Evolutionary conservation across 2,329 filamentous ascomycete species (phyloP).

Genomic region (Ophiostoma sp.): DNA sequence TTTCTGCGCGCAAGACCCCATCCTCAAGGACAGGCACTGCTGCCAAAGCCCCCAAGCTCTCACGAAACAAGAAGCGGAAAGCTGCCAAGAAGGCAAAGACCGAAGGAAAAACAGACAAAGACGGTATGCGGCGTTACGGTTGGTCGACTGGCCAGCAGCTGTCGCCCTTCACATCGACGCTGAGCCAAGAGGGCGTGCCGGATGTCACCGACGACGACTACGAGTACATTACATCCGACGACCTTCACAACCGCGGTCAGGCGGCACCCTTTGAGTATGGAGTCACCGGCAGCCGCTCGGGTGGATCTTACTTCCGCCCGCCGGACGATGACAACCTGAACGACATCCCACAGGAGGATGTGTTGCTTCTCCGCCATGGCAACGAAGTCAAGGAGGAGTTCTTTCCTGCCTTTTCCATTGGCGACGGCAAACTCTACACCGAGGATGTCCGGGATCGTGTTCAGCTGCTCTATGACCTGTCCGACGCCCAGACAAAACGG

Average conservation of each 20-base stretch:
- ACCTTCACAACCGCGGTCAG: slow-evolving; percentile 55
- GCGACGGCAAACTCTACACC: slow-evolving; percentile 68
- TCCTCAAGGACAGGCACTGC: background rate
- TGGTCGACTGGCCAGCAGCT: slow-evolving; percentile 45
- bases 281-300: slow-evolving; percentile 29
- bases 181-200: slow-evolving; percentile 49
- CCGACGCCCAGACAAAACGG: slow-evolving; percentile 50
- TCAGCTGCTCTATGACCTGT: slow-evolving; percentile 64
- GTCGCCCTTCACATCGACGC: slow-evolving; percentile 53
- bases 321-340: slow-evolving; percentile 32
- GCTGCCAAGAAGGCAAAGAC: slow-evolving; percentile 28
- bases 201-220: slow-evolving; percentile 72
- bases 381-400: slow-evolving; percentile 66
- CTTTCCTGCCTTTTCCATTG: slow-evolving; percentile 75
- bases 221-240: slow-evolving; percentile 79
- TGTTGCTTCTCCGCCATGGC: slow-evolving; percentile 69
- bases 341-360: slow-evolving; percentile 60
- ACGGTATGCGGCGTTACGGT: slow-evolving; percentile 54
- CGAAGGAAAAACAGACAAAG: slow-evolving; percentile 26
- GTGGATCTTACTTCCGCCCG: slow-evolving; percentile 28
- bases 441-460: slow-evolving; percentile 67
- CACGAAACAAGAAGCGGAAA: slow-evolving; percentile 31
- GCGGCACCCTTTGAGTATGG: slow-evolving; percentile 35
- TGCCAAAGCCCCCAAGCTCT: slow-evolving; percentile 4
- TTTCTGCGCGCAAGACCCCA: slow-evolving; percentile 29